Percentiles rank a stretch among this genome's conserved stretches.
These are phyloP conservation scores for Trichoderma asperellum DNA, from an alignment of 2,329 filamentous ascomycete species.

Conservation along the genomic window DNA sequence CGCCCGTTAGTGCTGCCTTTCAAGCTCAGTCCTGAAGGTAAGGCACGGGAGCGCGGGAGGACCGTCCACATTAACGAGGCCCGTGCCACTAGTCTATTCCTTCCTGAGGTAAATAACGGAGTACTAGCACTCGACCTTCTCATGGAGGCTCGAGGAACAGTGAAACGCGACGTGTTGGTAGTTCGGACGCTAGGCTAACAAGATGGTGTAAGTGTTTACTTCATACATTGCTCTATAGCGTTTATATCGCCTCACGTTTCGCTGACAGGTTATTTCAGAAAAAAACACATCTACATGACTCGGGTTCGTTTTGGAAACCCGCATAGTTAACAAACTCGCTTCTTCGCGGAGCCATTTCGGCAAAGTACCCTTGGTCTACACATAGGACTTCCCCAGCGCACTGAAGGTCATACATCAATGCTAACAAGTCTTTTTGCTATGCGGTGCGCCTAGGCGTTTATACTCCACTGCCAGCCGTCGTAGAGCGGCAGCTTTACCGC, in stretches of 20 bases:
- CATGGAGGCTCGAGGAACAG: not conserved
- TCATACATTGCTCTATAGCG: not conserved
- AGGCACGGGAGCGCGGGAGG: slow-evolving; percentile 30
- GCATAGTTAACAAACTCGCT: not conserved
- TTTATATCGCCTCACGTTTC: not conserved
- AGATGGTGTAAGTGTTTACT: not conserved
- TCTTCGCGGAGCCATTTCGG: not conserved
- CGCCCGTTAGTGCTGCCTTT: not conserved
- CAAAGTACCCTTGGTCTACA: not conserved
- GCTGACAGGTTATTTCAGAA: not conserved
- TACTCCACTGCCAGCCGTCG: too few relatives aligned
- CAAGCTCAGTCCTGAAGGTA: slow-evolving; percentile 7
- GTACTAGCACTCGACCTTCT: not conserved
- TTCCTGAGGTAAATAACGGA: slow-evolving; percentile 10
- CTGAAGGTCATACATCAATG: not conserved
- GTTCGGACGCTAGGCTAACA: not conserved
- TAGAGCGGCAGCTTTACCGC: not conserved
- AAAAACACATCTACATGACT: not conserved
- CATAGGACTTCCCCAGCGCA: not conserved
- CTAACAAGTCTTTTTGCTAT: not conserved
- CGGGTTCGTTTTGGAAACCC: not conserved
- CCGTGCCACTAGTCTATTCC: slow-evolving; percentile 11
- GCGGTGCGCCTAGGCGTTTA: not conserved
- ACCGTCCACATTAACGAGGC: slow-evolving; percentile 27
- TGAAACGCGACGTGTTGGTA: slow-evolving; percentile 4